These are phyloP conservation scores for Diddensiella transvaalensis DNA, from an alignment of 805 yeast genomes.

Conservation along the genomic window DNA sequence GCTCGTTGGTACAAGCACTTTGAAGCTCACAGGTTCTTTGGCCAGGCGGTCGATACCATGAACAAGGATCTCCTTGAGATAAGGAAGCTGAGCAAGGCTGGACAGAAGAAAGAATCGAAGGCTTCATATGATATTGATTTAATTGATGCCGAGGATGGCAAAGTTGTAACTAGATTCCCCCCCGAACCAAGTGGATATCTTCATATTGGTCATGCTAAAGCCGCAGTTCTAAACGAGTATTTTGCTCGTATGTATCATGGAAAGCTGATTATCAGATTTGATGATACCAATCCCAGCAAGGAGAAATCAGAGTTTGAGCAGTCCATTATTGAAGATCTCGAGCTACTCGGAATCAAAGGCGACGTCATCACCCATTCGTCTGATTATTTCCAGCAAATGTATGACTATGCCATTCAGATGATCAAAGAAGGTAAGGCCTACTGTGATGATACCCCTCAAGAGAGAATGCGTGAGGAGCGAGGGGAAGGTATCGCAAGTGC, in stretches of 20 bases:
- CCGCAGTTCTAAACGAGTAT: conserved; percentile 93
- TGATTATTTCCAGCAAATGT: conserved; percentile 89
- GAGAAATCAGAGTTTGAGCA: conserved; percentile 95
- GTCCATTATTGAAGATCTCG: conserved; percentile 88
- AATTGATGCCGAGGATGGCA: conserved; percentile 85
- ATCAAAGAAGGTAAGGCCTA: conserved; percentile 96
- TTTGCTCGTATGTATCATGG: conserved; percentile 96
- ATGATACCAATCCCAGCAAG: conserved; percentile 96
- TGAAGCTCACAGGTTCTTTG: conserved; percentile 60
- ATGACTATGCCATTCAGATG: conserved; percentile 76
- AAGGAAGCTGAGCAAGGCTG: conserved; percentile 64
- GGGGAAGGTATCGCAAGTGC: conserved; percentile 93
- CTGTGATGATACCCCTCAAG: conserved; percentile 94
- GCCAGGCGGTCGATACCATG: conserved; percentile 63
- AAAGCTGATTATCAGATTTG: conserved; percentile 93
- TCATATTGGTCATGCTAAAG: conserved; percentile 99
- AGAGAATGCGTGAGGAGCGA: conserved; percentile 97
- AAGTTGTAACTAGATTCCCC: conserved; percentile 98
- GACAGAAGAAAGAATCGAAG: conserved; percentile 82
- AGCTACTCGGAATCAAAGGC: conserved; percentile 87
- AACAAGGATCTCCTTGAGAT: conserved; percentile 67
- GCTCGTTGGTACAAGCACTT: conserved; percentile 89
- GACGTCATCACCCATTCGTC: conserved; percentile 86
- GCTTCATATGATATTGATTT: conserved; percentile 94
- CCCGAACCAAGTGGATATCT: conserved; percentile 99